These are phyloP conservation scores for Calonectria montana DNA, from an alignment of 2,329 filamentous ascomycete genomes.

Conservation along the genomic window DNA sequence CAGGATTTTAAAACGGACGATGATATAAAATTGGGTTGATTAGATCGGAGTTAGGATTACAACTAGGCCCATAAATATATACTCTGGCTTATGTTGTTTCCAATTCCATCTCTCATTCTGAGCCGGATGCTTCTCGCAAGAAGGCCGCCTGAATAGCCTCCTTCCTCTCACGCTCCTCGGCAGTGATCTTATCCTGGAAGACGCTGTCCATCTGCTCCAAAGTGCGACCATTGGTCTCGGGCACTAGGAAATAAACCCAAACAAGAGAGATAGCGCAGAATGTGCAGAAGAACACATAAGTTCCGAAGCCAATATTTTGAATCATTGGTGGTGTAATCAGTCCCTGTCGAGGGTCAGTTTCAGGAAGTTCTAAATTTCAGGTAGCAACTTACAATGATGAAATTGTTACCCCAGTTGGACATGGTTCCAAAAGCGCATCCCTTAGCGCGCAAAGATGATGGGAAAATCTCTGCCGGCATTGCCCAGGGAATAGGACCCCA, in stretches of 20 bases:
- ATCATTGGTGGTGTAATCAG: not conserved
- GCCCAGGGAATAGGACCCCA: constrained; percentile 19
- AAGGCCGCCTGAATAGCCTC: not conserved
- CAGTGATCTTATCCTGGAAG: not conserved
- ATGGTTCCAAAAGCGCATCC: constrained; percentile 2
- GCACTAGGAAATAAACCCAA: not conserved
- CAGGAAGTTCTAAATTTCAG: not conserved
- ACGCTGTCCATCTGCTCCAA: not conserved
- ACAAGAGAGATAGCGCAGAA: not conserved
- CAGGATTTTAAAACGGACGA: no score
- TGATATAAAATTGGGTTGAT: no score
- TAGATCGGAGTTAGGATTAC: no score
- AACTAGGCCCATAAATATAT: no score
- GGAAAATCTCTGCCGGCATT: constrained; percentile 13
- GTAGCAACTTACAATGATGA: not conserved
- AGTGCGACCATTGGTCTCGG: not conserved
- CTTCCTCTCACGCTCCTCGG: not conserved
- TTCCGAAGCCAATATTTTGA: not conserved
- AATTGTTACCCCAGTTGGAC: constrained; percentile 9
- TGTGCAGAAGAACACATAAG: not conserved
- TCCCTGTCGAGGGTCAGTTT: not conserved
- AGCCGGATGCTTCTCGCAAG: not conserved
- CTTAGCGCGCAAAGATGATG: constrained; percentile 12
- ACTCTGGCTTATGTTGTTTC: no score
- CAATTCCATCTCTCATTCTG: not conserved